Base-by-base conservation (phyloP, 1,139 yeast genomes). In the Nakaseomyces nivariensis region DNA sequence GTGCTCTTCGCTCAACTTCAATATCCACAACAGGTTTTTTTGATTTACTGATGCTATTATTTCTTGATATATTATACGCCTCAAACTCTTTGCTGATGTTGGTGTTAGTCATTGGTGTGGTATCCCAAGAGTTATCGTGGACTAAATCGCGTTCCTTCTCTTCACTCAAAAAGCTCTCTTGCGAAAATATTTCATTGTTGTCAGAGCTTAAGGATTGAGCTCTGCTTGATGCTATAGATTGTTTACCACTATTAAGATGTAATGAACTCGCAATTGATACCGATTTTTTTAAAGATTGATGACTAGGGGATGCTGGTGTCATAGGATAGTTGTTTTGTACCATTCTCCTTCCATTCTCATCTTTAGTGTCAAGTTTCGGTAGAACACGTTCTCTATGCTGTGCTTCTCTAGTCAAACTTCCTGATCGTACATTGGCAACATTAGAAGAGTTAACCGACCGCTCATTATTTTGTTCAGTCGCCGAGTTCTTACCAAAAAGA, bases 401-500 rank as follows among this genome's bases (percentile, higher is more conserved):
- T 6, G 6, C 25, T 11, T 41, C 44, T 41, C 44, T 41, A 5
- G 44, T 41, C 13, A 38, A 11, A 38, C 42, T 38, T 27, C 44
- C 44, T 49, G 48, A 45, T 48, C 26, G 50, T 45, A 29, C 38
- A 32, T 29, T 38, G 22, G 22, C 42, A 31, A 25, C 6, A 36
- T 17, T 36, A 4, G 38, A 5, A 17, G 24, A 22, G 25, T 26
- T 25, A 7, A 34, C 33, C 6, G 51, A 27, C 31, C 43, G 34
- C n/a, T 32, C 43, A 29, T 24, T 37, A 33, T 32, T 27, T 43
- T 38, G 24, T 22, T 38, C 31, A 8, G 11, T 31, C 13, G 40
- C 6, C 13, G 46, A 27, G n/a, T 43, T 43, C 17, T 54, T 51
- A 47, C 56, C 61, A 46, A 63, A 63, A 6, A 63, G 51, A 7